Percentiles rank a stretch among this genome's conserved stretches.
phyloP scores from a whole-genome alignment of 2,329 filamentous ascomycete species.

The Ophiocordyceps camponoti-saundersi region DNA sequence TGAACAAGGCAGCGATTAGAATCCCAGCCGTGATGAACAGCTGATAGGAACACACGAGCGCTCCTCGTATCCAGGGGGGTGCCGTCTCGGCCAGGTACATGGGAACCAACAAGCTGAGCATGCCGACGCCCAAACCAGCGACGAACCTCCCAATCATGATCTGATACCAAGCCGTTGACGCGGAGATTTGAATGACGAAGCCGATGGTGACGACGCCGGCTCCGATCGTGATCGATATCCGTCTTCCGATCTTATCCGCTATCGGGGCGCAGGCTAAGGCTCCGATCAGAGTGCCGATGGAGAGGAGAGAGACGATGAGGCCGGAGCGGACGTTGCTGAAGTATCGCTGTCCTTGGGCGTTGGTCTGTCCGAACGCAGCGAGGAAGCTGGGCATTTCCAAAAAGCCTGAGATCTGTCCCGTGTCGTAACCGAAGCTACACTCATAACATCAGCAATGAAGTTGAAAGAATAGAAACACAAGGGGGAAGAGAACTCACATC shows the following conservation, averaged over 20 bases:
- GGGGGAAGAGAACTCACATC: slow-evolving; percentile 14
- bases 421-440: slow-evolving; percentile 26
- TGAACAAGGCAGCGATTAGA: slow-evolving; percentile 37
- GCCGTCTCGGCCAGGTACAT: slow-evolving; percentile 57
- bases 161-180: slow-evolving; percentile 39
- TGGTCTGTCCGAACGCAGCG: slow-evolving; percentile 30
- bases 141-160: slow-evolving; percentile 47
- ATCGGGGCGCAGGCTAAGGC: slow-evolving; percentile 39
- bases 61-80: slow-evolving; percentile 45
- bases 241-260: slow-evolving; percentile 43
- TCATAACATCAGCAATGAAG: neutral
- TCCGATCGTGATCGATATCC: slow-evolving; percentile 42
- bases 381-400: slow-evolving; percentile 41
- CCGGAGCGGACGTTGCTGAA: slow-evolving; percentile 45
- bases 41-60: slow-evolving; percentile 48
- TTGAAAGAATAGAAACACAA: neutral
- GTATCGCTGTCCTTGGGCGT: slow-evolving; percentile 18
- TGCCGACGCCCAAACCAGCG: slow-evolving; percentile 49
- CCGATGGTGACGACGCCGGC: slow-evolving; percentile 47
- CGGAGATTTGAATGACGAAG: slow-evolving; percentile 45
- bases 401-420: slow-evolving; percentile 44
- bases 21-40: slow-evolving; percentile 55
- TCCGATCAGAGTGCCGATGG: slow-evolving; percentile 41
- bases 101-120: slow-evolving; percentile 45
- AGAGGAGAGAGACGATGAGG: slow-evolving; percentile 41